These are phyloP conservation scores for Solanum hybrid DNA, from an alignment of 305 asterid species.

Conservation along the genomic window DNA sequence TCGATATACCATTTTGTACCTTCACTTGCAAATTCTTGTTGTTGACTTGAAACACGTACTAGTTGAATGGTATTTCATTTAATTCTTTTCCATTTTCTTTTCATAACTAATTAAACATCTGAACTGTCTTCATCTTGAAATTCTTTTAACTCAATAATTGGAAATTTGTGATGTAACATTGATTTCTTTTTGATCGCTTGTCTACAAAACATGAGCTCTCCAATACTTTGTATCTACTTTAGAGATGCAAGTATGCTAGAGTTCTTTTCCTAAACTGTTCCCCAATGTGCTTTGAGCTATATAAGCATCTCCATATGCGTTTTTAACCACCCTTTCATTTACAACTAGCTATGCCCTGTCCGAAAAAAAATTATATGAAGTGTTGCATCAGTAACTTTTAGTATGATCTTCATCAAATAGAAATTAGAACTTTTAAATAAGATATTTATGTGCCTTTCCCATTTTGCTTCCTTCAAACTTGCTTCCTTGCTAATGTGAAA, in stretches of 20 bases:
- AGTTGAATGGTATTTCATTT: background rate
- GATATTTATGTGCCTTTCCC: background rate
- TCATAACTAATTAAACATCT: background rate
- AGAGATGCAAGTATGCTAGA: background rate
- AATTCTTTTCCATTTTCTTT: background rate
- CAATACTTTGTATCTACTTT: background rate
- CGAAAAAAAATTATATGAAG: background rate
- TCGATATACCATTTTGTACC: background rate
- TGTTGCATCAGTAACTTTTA: background rate
- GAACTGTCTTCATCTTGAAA: background rate
- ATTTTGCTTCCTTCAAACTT: background rate
- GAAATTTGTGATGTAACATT: background rate
- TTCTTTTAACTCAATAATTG: background rate
- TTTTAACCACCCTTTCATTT: background rate
- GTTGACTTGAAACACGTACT: background rate
- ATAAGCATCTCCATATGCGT: background rate
- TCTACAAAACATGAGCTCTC: background rate
- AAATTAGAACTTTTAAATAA: background rate
- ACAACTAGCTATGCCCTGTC: background rate
- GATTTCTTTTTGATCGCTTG: background rate
- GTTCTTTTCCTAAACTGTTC: background rate
- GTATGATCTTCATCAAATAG: background rate
- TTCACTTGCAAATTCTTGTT: background rate
- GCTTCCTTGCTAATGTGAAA: background rate
- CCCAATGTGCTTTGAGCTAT: slow-evolving; percentile 10